phyloP scores from a whole-genome alignment of 108 stramenopile species.

The Cylindrotheca closterium region DNA sequence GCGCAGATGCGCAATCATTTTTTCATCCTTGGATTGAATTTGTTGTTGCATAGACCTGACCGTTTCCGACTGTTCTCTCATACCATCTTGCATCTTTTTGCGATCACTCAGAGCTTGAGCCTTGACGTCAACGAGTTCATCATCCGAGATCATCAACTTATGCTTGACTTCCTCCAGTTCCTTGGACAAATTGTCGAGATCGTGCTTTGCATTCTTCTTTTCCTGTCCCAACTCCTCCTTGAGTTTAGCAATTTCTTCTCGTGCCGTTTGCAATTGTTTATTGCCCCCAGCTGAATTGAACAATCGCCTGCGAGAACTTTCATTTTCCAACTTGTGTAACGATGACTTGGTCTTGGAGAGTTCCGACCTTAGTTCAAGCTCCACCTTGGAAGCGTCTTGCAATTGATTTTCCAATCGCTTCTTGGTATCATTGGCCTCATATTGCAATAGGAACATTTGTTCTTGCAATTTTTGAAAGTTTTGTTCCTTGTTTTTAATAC shows the following conservation, averaged over 20 bases:
- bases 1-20: conserved; percentile 3
- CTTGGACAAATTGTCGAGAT: not conserved
- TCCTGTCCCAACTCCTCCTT: conserved; percentile 8
- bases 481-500: not conserved
- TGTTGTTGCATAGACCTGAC: conserved; percentile 5
- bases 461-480: conserved; percentile 3
- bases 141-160: not conserved
- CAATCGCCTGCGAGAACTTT: conserved; percentile 8
- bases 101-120: not conserved
- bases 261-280: conserved; percentile 10
- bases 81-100: not conserved
- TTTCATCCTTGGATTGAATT: conserved; percentile 8
- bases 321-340: conserved; percentile 16
- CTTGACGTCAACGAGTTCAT: not conserved
- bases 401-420: conserved; percentile 8
- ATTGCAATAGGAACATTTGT: conserved; percentile 3
- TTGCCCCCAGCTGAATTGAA: conserved; percentile 9
- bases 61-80: not conserved
- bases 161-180: conserved; percentile 1
- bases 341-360: conserved; percentile 19
- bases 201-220: conserved; percentile 11
- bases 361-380: conserved; percentile 18
- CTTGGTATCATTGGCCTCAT: conserved; percentile 12
- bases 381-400: conserved; percentile 15
- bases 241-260: conserved; percentile 11